A percentile compares a stretch with the other conserved stretches of the same genome.
These are phyloP conservation scores for Gliomastix tumulicola DNA, from an alignment of 2,329 filamentous ascomycete genomes.

Conservation along the genomic window DNA sequence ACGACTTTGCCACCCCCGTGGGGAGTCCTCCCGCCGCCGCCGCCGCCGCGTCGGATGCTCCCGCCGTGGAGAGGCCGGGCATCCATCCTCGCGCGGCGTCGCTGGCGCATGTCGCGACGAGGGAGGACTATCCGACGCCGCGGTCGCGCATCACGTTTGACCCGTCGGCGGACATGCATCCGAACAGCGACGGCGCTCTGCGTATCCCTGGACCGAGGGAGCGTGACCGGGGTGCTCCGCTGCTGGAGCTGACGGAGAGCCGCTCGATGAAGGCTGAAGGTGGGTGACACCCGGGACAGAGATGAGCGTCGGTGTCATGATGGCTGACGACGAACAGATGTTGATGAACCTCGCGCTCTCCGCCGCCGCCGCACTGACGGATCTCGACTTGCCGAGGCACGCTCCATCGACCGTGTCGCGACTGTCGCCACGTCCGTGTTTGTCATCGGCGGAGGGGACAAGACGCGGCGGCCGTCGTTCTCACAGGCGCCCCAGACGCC, in stretches of 20 bases:
- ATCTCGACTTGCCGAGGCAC: conserved; percentile 17
- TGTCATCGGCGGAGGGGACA: conserved; percentile 20
- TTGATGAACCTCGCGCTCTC: conserved; percentile 6
- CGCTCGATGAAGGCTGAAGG: conserved; percentile 12
- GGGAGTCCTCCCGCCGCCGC: too few relatives aligned
- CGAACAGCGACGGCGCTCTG: conserved; percentile 13
- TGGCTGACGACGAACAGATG: too few relatives aligned
- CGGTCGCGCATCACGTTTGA: conserved; percentile 17
- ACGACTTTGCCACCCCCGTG: too few relatives aligned
- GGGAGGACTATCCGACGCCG: background rate
- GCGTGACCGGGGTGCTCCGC: conserved; percentile 18
- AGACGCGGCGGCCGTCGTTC: conserved; percentile 7
- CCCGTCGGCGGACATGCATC: conserved; percentile 14
- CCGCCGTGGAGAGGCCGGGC: too few relatives aligned
- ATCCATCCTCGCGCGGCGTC: too few relatives aligned
- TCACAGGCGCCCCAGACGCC: conserved; percentile 7
- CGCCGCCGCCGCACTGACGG: conserved; percentile 14
- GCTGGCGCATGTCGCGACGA: too few relatives aligned
- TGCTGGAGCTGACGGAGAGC: conserved; percentile 14
- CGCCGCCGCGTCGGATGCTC: too few relatives aligned
- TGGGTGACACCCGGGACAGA: too few relatives aligned
- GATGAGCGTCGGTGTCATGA: too few relatives aligned
- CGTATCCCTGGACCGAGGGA: conserved; percentile 24
- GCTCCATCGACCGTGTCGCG: conserved; percentile 25
- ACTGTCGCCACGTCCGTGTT: conserved; percentile 29